Percentiles rank a stretch among this genome's conserved stretches.
Evolutionary conservation across 495 filamentous ascomycete genomes (phyloP).

Genomic region (Neurospora sublineolata): DNA sequence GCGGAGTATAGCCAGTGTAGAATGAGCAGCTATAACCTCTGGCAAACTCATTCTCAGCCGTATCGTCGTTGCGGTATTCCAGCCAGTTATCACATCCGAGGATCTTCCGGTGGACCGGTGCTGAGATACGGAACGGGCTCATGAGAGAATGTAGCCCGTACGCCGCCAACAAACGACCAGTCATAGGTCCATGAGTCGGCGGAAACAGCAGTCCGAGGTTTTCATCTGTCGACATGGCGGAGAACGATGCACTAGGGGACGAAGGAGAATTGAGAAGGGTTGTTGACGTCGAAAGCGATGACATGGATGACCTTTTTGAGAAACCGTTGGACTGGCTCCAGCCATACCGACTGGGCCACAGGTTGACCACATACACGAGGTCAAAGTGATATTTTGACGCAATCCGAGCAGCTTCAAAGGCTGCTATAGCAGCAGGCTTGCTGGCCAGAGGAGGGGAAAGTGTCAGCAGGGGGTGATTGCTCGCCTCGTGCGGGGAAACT

Average conservation of each 20-base stretch:
- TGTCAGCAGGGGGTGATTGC: constrained; percentile 9
- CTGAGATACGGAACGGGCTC: constrained; percentile 28
- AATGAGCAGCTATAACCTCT: constrained; percentile 31
- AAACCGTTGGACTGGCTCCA: neutral
- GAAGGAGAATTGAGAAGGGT: constrained; percentile 1
- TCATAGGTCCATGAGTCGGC: constrained; percentile 4
- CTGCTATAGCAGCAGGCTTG: constrained; percentile 22
- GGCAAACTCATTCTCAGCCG: constrained; percentile 21
- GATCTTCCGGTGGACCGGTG: constrained; percentile 25
- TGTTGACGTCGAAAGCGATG: constrained; percentile 2
- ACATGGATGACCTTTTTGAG: constrained; percentile 2
- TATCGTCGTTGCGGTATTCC: constrained; percentile 24
- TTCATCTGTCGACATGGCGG: neutral
- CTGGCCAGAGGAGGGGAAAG: constrained; percentile 18
- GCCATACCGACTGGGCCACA: constrained; percentile 27
- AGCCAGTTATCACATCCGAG: constrained; percentile 27
- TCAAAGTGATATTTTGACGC: constrained; percentile 30
- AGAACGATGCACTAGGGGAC: neutral
- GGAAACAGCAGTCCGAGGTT: neutral
- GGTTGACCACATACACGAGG: constrained; percentile 32
- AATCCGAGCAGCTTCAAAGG: constrained; percentile 31
- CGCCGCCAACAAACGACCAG: constrained; percentile 30
- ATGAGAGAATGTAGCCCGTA: constrained; percentile 25
- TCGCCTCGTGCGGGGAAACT: neutral
- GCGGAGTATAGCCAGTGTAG: constrained; percentile 19